Base-by-base conservation (phyloP, 306 rosid genomes). In the Lupinus albus region DNA sequence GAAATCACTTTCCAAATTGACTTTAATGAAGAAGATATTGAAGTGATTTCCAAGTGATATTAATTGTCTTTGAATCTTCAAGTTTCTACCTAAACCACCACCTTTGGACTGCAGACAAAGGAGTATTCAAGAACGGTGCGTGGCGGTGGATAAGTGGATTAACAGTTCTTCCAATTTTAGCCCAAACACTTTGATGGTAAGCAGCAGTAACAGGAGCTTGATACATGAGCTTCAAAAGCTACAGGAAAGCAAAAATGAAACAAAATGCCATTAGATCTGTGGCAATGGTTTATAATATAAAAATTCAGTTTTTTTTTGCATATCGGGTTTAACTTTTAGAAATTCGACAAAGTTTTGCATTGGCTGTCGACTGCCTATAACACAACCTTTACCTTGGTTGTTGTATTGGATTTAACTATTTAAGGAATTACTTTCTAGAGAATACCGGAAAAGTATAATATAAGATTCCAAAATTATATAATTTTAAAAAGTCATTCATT, bases 171-270 rank as follows among this genome's bases (percentile, higher is more conserved):
- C 87, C 89, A n/a, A 88, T 79, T 75, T 73, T 83, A 13, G 88
- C 66, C 95, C 95, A 88, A 21, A 81, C 85, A 5, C 86, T 88
- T 11, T 72, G 86, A 72, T 88, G 95, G 81, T 88, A 83, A 60
- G 79, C 75, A 63, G 95, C 72, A 18, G 85, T 83, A 17, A 51
- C 91, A 1, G 95, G 91, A 35, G 91, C 91, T 2, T 79, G 95
- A 70, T 88, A 85, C 95, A 88, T 85, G 56, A 88, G 85, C 84
- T 88, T 88, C 84, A 88, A 51, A 35, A 88, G 80, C 95, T 85
- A 87, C 54, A 42, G 1, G 72, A 44, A 64, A 10, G 44, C 45
- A 1, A 35, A 68, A 14, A 41, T 20, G 44, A 39, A 13, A 46
- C 5, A 8, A 48, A 25, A 25, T 25, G 30, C 3, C 44, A 46